A percentile compares a stretch with the other conserved stretches of the same genome.
Conservation (phyloP, 164 flowering plant species). For the Litsea cubeba region DNA sequence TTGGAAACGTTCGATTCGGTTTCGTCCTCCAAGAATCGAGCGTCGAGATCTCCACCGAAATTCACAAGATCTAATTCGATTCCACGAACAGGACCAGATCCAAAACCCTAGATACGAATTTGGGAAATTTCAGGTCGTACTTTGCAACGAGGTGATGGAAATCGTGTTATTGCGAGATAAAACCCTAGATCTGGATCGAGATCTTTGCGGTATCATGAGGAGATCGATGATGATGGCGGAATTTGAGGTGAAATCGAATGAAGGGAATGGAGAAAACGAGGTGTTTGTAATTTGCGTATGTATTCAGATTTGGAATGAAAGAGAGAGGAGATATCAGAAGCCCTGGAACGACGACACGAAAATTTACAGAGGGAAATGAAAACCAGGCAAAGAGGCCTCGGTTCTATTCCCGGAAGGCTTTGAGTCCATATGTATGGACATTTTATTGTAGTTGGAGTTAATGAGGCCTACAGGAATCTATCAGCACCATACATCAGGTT, state of each 20-base stretch:
- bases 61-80: neutral
- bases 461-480: too few relatives aligned
- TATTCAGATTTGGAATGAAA: too few relatives aligned
- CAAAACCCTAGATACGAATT: neutral
- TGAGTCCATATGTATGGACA: too few relatives aligned
- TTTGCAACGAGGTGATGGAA: neutral
- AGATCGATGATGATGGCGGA: neutral
- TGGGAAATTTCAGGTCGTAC: neutral
- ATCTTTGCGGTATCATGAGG: neutral
- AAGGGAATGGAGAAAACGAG: neutral
- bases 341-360: too few relatives aligned
- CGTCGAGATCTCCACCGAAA: neutral
- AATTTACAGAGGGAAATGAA: too few relatives aligned
- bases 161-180: neutral
- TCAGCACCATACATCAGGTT: too few relatives aligned
- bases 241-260: neutral
- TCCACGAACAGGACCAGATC: neutral
- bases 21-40: neutral
- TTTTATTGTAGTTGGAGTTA: too few relatives aligned
- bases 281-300: neutral
- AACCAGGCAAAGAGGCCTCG: too few relatives aligned
- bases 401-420: too few relatives aligned
- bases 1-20: neutral
- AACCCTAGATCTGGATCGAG: slow-evolving; percentile 1
- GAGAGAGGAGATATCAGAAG: too few relatives aligned